phyloP scores from a whole-genome alignment of 305 asterid genomes.

The Rubia tinctorum region DNA sequence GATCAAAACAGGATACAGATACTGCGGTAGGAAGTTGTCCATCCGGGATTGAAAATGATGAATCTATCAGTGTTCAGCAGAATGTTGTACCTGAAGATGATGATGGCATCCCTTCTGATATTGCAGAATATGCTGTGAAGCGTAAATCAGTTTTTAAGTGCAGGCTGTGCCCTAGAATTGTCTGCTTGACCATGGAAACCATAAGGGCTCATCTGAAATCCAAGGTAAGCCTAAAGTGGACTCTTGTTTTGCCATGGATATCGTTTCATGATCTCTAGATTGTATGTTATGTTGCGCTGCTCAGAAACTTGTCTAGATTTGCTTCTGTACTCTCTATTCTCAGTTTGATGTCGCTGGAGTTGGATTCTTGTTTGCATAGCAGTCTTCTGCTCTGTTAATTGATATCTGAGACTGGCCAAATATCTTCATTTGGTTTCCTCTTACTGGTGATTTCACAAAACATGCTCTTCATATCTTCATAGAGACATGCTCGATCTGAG shows the following conservation, averaged over 20 bases:
- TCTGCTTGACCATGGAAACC: constrained; percentile 82
- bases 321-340: not conserved
- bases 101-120: constrained; percentile 31
- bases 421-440: not conserved
- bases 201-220: constrained; percentile 77
- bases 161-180: constrained; percentile 86
- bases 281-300: not conserved
- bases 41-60: constrained; percentile 27
- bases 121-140: constrained; percentile 54
- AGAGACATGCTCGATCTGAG: constrained; percentile 92
- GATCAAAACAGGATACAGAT: constrained; percentile 30
- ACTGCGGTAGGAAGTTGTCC: constrained; percentile 30
- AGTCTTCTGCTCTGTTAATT: not conserved
- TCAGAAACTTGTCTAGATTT: not conserved
- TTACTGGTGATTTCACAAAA: constrained; percentile 10
- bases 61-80: constrained; percentile 23
- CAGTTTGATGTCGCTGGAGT: not conserved
- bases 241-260: not conserved
- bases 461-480: constrained; percentile 22
- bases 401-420: not conserved
- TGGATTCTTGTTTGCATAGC: constrained; percentile 6
- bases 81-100: constrained; percentile 35
- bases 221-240: constrained; percentile 46
- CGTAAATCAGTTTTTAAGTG: constrained; percentile 93
- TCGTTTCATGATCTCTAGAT: not conserved